Base-by-base conservation (phyloP, 257 asterid species). In the Plectranthus barbatus region DNA sequence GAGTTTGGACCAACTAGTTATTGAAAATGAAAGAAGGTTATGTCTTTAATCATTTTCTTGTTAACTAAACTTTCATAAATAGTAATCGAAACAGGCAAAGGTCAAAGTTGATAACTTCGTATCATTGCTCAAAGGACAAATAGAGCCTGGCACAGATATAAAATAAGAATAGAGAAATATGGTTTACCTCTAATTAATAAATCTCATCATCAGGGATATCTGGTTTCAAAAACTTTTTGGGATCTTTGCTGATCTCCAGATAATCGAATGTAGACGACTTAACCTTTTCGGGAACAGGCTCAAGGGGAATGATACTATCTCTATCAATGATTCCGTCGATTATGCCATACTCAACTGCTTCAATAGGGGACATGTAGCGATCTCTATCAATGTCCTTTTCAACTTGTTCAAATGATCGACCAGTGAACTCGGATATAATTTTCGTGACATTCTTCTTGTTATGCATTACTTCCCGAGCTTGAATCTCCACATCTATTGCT, bases 351-450 rank as follows among this genome's bases (percentile, higher is more conserved):
- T 92, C 99, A 64, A 92, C 85, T 5, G 95, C 99, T 78, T 92
- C 99, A 61, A 92, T 85, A 0, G 97, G 98, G 57, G 98, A 88
- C 92, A 88, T 79, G 83, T 88, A 91, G 18, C 94, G 88, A 61
- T 91, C 98, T 72, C 96, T 78, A 62, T 88, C 95, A 40, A 91
- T 91, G 76, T 88, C 98, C 66, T 84, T 84, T 71, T 87, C 90
- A 46, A 92, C 96, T 76, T 92, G 97, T 77, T 92, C 91, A 58
- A 48, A 51, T 53, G 99, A 64, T 39, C 97, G 86, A 18, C 94
- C 90, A 0, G 91, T 80, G 79, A 65, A 85, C 3, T 73, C 86
- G 19, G 99, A 79, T 56, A 86, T 70, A 23, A 89, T 79, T 62
- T 75, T 67, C 11, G 81, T 82, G 37, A 92, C 82, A 70, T 89